Conservation (phyloP, 352 stramenopile species). For the Thalassiosira mediterranea region DNA sequence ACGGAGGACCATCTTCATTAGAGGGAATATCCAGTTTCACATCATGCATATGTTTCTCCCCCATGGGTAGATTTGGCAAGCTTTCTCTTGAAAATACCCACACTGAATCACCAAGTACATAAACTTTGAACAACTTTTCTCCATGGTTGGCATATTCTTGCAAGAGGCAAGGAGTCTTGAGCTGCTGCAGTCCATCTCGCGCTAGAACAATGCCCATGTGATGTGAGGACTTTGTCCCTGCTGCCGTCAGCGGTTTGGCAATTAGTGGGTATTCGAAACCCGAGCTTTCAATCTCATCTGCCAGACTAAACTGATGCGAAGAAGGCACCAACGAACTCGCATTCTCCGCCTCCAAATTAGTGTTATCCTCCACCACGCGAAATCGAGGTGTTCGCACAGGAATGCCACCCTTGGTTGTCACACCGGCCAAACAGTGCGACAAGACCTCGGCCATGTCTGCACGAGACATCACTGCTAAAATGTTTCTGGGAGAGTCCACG, state of each 20-base stretch:
- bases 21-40: no score
- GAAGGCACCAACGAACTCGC: constrained; percentile 2
- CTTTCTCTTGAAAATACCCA: constrained; percentile 72
- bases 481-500: constrained; percentile 68
- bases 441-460: constrained; percentile 70
- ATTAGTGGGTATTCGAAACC: constrained; percentile 72
- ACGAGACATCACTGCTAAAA: constrained; percentile 75
- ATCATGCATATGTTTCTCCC: constrained; percentile 35
- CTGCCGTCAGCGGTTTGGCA: constrained; percentile 78
- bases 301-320: no score
- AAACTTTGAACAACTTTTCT: constrained; percentile 80
- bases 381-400: constrained; percentile 61
- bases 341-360: constrained; percentile 11
- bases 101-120: constrained; percentile 79
- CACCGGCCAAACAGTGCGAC: constrained; percentile 52
- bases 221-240: constrained; percentile 78
- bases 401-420: constrained; percentile 55
- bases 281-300: constrained; percentile 46
- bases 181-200: constrained; percentile 49
- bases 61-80: constrained; percentile 74
- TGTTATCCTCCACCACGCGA: constrained; percentile 48
- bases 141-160: constrained; percentile 84
- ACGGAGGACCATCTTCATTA: neutral
- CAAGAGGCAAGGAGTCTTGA: constrained; percentile 59
- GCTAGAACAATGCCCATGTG: constrained; percentile 75